Evolutionary conservation across 2,329 filamentous ascomycete genomes (phyloP).

Genomic region (Ophiocordyceps camponoti-saundersi): DNA sequence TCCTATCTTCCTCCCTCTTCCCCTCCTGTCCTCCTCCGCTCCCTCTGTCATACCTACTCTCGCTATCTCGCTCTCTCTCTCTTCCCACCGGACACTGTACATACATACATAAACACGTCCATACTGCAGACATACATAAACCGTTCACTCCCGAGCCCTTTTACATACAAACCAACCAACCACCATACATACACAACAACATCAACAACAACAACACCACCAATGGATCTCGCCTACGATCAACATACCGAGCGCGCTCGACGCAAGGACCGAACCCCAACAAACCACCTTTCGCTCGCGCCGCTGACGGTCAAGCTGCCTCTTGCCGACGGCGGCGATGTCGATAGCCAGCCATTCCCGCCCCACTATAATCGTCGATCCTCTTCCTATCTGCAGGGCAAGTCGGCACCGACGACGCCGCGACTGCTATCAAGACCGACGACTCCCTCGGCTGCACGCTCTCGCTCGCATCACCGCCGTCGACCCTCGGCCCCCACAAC

Average conservation of each 20-base stretch:
- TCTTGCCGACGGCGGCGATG: constrained; percentile 33
- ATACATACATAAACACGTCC: not conserved
- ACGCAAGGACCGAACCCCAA: constrained; percentile 40
- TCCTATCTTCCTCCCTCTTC: not conserved
- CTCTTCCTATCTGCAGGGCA: constrained; percentile 41
- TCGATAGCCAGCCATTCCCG: constrained; percentile 15
- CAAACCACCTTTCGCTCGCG: constrained; percentile 39
- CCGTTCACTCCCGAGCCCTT: too few relatives aligned
- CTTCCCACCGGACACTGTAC: not conserved
- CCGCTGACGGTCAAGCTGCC: constrained; percentile 46
- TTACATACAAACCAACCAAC: not conserved
- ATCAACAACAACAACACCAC: not conserved
- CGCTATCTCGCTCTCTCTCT: not conserved
- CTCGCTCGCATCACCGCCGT: constrained; percentile 26
- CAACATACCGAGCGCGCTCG: constrained; percentile 39
- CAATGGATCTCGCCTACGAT: constrained; percentile 42
- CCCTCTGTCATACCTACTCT: too few relatives aligned
- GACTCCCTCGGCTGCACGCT: constrained; percentile 28
- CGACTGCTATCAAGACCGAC: constrained; percentile 42
- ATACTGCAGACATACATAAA: too few relatives aligned
- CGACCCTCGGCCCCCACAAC: constrained; percentile 21
- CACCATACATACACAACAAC: too few relatives aligned
- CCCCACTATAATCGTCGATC: constrained; percentile 4
- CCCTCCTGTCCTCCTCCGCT: not conserved
- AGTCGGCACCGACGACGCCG: constrained; percentile 47